These are phyloP conservation scores for Golubevia pallescens DNA, from an alignment of 1,284 basidiomycete species.

Conservation along the genomic window DNA sequence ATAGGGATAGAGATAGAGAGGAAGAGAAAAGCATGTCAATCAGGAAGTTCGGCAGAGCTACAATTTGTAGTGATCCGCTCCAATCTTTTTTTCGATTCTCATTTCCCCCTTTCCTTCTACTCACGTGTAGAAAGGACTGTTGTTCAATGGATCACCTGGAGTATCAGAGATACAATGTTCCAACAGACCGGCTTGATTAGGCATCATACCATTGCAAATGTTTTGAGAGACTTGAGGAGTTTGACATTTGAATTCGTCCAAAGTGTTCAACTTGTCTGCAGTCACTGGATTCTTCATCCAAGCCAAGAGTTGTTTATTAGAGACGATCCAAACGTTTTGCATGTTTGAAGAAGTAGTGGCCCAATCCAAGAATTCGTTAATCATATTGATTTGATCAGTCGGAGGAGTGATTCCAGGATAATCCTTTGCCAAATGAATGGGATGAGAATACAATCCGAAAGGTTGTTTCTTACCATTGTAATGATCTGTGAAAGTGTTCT, in stretches of 20 bases:
- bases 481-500: constrained; percentile 73
- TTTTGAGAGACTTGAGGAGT: constrained; percentile 29
- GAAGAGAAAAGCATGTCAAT: neutral
- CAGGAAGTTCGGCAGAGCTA: too few relatives aligned
- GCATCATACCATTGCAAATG: constrained; percentile 49
- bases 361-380: constrained; percentile 82
- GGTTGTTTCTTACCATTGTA: constrained; percentile 76
- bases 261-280: constrained; percentile 50
- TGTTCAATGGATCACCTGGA: constrained; percentile 43
- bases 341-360: constrained; percentile 65
- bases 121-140: constrained; percentile 29
- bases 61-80: too few relatives aligned
- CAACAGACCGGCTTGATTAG: constrained; percentile 33
- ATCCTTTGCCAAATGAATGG: constrained; percentile 76
- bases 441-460: constrained; percentile 81
- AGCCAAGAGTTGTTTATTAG: constrained; percentile 74
- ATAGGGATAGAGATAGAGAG: constrained; percentile 8
- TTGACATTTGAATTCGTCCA: constrained; percentile 51
- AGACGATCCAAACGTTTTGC: constrained; percentile 78
- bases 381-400: constrained; percentile 73
- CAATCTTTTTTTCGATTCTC: neutral
- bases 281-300: constrained; percentile 76
- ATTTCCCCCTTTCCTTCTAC: too few relatives aligned
- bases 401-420: constrained; percentile 71
- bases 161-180: constrained; percentile 50